phyloP scores from a whole-genome alignment of 495 filamentous ascomycete species.

The Glonium stellatum region DNA sequence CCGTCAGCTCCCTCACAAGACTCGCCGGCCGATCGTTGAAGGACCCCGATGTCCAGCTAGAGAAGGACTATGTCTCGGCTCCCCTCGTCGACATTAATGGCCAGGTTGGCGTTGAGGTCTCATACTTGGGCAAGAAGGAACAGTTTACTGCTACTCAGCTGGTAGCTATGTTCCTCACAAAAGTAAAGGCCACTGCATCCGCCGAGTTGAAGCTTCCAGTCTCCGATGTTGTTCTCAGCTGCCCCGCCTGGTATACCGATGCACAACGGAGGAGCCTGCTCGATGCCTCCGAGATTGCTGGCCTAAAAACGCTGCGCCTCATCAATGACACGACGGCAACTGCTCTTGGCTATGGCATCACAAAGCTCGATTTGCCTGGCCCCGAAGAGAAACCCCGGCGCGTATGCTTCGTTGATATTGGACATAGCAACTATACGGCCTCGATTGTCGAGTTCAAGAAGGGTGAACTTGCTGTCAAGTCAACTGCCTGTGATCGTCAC shows the following conservation, averaged over 20 bases:
- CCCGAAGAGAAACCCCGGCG: constrained; percentile 88
- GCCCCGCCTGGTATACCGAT: constrained; percentile 96
- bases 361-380: constrained; percentile 83
- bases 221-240: constrained; percentile 89
- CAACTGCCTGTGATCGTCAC: constrained; percentile 90
- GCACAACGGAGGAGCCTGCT: constrained; percentile 79
- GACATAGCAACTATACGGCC: constrained; percentile 90
- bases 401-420: constrained; percentile 91
- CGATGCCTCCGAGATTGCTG: constrained; percentile 91
- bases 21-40: constrained; percentile 76
- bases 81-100: constrained; percentile 82
- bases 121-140: constrained; percentile 90
- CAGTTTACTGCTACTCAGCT: constrained; percentile 87
- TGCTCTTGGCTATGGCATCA: constrained; percentile 95
- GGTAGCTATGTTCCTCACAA: constrained; percentile 89
- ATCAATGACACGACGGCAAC: constrained; percentile 98
- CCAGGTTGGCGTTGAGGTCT: constrained; percentile 90
- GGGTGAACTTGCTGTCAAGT: constrained; percentile 89
- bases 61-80: constrained; percentile 87
- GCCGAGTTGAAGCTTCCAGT: constrained; percentile 87
- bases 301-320: constrained; percentile 82
- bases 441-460: constrained; percentile 95
- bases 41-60: constrained; percentile 86
- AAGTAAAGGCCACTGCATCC: constrained; percentile 81
- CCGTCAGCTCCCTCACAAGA: constrained; percentile 84